Conservation (phyloP, 441 rosid genomes). For the Corymbia citriodora region DNA sequence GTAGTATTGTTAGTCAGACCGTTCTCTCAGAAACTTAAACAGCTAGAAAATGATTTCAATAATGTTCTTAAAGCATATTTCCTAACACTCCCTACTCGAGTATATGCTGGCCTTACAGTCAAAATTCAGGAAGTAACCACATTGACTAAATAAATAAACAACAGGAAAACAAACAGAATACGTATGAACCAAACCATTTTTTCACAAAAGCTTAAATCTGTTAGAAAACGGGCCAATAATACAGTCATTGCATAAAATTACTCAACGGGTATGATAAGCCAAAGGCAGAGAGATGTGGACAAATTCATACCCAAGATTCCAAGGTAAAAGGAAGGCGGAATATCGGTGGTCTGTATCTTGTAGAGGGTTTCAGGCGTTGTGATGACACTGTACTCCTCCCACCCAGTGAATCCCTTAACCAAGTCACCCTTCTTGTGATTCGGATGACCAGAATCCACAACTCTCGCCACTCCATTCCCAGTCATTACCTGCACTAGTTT, state of each 20-base stretch:
- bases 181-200: background rate
- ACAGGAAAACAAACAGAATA: background rate
- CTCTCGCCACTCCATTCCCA: conserved; percentile 69
- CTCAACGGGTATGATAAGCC: background rate
- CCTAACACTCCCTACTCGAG: background rate
- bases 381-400: conserved; percentile 82
- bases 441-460: conserved; percentile 58
- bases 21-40: background rate
- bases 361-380: conserved; percentile 6
- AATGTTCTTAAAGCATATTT: background rate
- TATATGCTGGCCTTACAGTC: background rate
- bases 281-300: background rate
- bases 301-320: conserved; percentile 63
- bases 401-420: conserved; percentile 50
- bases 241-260: background rate
- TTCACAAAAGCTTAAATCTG: background rate
- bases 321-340: conserved; percentile 74
- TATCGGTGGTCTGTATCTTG: background rate
- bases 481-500: conserved; percentile 40
- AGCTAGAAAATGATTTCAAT: background rate
- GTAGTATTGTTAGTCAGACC: background rate
- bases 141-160: background rate
- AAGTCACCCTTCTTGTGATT: conserved; percentile 52
- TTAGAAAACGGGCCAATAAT: background rate
- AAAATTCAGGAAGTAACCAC: background rate